Evolutionary conservation across 164 flowering plant genomes (phyloP).

Genomic region (Brasenia schreberi): DNA sequence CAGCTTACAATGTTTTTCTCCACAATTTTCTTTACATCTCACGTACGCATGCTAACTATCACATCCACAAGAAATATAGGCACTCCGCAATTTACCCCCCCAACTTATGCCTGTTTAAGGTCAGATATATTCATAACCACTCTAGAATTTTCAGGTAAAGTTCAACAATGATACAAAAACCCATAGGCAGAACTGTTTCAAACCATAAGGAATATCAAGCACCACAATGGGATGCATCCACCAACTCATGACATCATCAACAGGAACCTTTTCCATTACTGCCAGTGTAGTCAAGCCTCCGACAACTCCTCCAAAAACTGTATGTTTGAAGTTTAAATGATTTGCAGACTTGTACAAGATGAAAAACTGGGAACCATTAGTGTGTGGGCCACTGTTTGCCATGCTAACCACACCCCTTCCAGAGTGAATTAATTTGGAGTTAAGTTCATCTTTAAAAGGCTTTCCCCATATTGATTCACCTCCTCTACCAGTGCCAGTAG

Average conservation of each 20-base stretch:
- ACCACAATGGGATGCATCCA: no score
- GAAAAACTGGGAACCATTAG: slow-evolving; percentile 95
- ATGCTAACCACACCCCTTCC: slow-evolving; percentile 95
- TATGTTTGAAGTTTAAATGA: slow-evolving; percentile 87
- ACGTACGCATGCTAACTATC: no score
- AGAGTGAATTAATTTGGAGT: slow-evolving; percentile 82
- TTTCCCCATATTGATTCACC: slow-evolving; percentile 98
- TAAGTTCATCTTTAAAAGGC: slow-evolving; percentile 81
- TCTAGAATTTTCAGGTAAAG: no score
- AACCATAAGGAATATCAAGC: no score
- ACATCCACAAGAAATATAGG: no score
- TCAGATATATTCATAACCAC: no score
- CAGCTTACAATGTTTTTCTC: no score
- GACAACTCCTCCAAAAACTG: slow-evolving; percentile 90
- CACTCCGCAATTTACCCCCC: no score
- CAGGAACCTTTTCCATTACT: slow-evolving; percentile 87
- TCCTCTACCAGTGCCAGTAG: slow-evolving; percentile 90
- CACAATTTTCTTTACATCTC: no score
- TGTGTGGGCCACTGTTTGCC: slow-evolving; percentile 98
- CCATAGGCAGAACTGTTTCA: no score
- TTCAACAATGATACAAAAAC: no score
- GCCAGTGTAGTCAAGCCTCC: slow-evolving; percentile 84
- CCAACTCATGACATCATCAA: slow-evolving; percentile 36
- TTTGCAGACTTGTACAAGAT: slow-evolving; percentile 91
- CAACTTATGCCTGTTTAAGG: no score